These are phyloP conservation scores for Kwoniella heveanensis DNA, from an alignment of 768 basidiomycete genomes.

Conservation along the genomic window DNA sequence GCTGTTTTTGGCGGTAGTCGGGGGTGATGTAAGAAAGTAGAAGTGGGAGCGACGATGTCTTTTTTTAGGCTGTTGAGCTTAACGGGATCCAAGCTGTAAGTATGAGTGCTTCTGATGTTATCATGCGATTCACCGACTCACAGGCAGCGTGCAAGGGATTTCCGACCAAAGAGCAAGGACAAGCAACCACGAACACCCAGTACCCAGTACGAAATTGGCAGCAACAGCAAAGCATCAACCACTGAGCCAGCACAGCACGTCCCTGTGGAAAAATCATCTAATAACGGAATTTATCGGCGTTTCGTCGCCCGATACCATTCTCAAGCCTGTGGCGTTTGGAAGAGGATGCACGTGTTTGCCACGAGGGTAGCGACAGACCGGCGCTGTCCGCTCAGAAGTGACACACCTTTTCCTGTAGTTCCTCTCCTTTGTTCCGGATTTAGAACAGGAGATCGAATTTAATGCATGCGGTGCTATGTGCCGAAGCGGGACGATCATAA, in stretches of 20 bases:
- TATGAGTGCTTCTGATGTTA: no score
- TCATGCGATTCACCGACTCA: no score
- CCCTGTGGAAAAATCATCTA: slow-evolving; percentile 10
- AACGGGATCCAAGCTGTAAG: background rate
- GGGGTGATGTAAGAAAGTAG: slow-evolving; percentile 7
- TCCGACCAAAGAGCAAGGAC: background rate
- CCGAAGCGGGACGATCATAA: background rate
- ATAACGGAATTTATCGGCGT: slow-evolving; percentile 36
- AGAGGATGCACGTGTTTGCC: background rate
- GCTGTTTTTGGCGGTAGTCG: slow-evolving; percentile 27
- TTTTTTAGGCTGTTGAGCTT: background rate
- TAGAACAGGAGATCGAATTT: no score
- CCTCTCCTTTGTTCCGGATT: slow-evolving; percentile 1
- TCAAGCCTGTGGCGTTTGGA: background rate
- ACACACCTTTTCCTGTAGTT: no score
- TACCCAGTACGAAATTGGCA: no score
- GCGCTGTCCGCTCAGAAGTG: no score
- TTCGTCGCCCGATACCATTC: background rate
- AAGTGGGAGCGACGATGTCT: slow-evolving; percentile 7
- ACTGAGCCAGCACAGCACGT: no score
- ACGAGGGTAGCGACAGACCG: background rate
- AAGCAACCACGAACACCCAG: no score
- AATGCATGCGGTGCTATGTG: no score
- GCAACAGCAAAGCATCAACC: background rate
- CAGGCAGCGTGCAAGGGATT: no score